Conservation (phyloP, 2,329 filamentous ascomycete genomes). For the Colletotrichum camelliae region DNA sequence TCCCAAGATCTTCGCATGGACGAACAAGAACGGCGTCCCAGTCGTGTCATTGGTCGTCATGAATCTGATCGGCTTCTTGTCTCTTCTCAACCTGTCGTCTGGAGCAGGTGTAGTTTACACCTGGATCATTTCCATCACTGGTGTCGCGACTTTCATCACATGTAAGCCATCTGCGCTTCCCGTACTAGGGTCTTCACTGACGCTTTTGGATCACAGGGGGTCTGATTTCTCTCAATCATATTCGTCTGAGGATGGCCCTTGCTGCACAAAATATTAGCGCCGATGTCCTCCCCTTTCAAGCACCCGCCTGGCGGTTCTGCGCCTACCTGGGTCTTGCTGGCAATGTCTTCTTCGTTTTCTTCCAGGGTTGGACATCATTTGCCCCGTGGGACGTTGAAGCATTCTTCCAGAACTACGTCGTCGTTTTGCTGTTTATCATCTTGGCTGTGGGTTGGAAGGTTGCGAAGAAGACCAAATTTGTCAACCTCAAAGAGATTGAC, state of each 20-base stretch:
- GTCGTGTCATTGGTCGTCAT: slow-evolving; percentile 19
- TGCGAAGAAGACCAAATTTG: not conserved
- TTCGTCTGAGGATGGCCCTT: not conserved
- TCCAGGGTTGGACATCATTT: not conserved
- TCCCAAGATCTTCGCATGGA: slow-evolving; percentile 54
- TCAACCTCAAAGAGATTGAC: not conserved
- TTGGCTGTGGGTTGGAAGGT: not conserved
- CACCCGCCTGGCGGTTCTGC: not conserved
- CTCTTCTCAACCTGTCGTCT: slow-evolving; percentile 18
- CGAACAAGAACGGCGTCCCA: slow-evolving; percentile 49
- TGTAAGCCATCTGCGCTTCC: not conserved
- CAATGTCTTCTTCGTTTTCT: not conserved
- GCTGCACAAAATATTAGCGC: not conserved
- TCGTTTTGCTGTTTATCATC: not conserved
- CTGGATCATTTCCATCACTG: slow-evolving; percentile 1
- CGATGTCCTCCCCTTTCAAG: not conserved
- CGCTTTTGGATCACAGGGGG: not conserved
- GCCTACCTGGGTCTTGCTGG: not conserved
- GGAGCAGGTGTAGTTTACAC: not conserved
- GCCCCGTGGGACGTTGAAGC: not conserved
- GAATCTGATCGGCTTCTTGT: slow-evolving; percentile 22
- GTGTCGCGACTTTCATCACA: not conserved
- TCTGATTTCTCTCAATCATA: not conserved
- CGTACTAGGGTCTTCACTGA: fast-evolving
- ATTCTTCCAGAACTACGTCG: not conserved